These are phyloP conservation scores for Harringtonia lauricola DNA, from an alignment of 2,329 filamentous ascomycete genomes.

Conservation along the genomic window DNA sequence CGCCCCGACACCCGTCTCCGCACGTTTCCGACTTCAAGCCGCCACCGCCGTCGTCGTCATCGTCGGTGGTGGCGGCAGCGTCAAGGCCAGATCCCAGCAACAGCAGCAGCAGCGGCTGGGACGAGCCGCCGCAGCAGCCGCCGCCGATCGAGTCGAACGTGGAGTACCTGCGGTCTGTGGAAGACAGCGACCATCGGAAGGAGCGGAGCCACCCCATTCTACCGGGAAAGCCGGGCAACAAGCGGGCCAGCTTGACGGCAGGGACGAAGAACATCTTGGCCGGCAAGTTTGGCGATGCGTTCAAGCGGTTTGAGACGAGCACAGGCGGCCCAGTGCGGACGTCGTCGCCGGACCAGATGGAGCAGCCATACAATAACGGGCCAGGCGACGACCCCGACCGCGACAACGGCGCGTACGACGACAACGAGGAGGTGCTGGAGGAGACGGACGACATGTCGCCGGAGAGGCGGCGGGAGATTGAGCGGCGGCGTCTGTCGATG, in stretches of 20 bases:
- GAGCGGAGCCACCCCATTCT: slow-evolving; percentile 11
- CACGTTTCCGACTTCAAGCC: slow-evolving; percentile 22
- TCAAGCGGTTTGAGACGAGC: slow-evolving; percentile 71
- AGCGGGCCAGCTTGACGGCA: slow-evolving; percentile 63
- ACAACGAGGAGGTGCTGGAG: slow-evolving; percentile 52
- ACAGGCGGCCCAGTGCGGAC: slow-evolving; percentile 22
- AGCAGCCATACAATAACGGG: slow-evolving; percentile 67
- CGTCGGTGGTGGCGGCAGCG: no score
- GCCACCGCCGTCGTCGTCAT: no score
- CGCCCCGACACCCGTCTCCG: slow-evolving; percentile 17
- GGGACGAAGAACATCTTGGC: slow-evolving; percentile 74
- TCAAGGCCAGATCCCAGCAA: slow-evolving; percentile 27
- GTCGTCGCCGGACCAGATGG: slow-evolving; percentile 39
- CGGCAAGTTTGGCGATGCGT: slow-evolving; percentile 85
- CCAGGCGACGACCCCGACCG: slow-evolving; percentile 56
- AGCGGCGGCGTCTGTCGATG: slow-evolving; percentile 67
- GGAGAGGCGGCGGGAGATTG: slow-evolving; percentile 82
- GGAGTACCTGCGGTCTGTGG: slow-evolving; percentile 62
- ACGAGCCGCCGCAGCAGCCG: no score
- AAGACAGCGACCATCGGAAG: slow-evolving; percentile 56
- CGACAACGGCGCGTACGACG: slow-evolving; percentile 58
- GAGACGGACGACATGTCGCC: slow-evolving; percentile 66
- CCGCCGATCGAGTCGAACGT: slow-evolving; percentile 71
- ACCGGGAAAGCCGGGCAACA: slow-evolving; percentile 46
- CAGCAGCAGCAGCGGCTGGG: slow-evolving; percentile 16